phyloP scores from a whole-genome alignment of 768 basidiomycete genomes.

The Cantharellus cinnabarinus region DNA sequence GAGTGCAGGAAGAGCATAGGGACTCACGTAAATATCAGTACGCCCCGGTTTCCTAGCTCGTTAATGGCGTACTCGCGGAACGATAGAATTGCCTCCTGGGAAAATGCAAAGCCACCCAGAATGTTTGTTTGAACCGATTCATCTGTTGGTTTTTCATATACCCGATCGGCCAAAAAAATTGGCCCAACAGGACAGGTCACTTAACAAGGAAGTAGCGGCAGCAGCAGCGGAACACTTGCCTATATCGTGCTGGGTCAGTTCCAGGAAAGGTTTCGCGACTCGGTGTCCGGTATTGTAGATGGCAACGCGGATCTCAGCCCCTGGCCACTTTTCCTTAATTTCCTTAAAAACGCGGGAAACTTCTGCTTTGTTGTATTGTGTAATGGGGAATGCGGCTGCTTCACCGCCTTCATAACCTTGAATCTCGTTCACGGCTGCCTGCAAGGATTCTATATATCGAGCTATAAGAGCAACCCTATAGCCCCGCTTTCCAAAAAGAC shows the following conservation, averaged over 20 bases:
- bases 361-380: constrained; percentile 17
- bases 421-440: constrained; percentile 33
- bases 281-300: constrained; percentile 41
- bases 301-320: constrained; percentile 35
- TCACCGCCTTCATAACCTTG: not conserved
- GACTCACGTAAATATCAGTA: constrained; percentile 36
- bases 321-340: constrained; percentile 29
- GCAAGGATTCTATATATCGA: constrained; percentile 31
- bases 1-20: not conserved
- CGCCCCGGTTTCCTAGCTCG: constrained; percentile 33
- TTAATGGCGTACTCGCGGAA: constrained; percentile 27
- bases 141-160: constrained; percentile 15
- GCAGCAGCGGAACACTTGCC: not conserved
- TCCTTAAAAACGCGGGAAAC: constrained; percentile 29
- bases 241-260: constrained; percentile 30
- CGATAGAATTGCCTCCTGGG: constrained; percentile 35
- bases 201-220: not conserved
- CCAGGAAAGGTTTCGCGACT: constrained; percentile 47
- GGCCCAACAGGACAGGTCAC: constrained; percentile 12
- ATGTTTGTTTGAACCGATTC: constrained; percentile 31
- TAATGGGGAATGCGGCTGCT: constrained; percentile 35
- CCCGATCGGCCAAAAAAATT: too few relatives aligned
- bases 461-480: constrained; percentile 50
- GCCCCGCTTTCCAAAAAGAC: constrained; percentile 24
- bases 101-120: constrained; percentile 40